Evolutionary conservation across 805 yeast species (phyloP).

Genomic region (Candida yuanshanica): DNA sequence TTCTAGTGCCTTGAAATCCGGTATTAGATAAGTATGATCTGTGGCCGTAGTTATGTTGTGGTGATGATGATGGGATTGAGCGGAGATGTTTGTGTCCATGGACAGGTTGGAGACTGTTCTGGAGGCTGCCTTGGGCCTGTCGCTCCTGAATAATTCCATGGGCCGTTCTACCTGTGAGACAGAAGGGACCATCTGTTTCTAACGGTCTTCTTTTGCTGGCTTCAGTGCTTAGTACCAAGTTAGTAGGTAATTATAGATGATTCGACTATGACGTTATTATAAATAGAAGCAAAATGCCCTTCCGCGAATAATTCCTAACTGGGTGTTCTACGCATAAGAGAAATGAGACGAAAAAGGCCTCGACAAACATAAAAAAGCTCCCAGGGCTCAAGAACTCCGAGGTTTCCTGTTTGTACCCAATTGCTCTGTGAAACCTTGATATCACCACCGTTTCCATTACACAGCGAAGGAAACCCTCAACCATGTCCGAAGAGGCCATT

Average conservation of each 20-base stretch:
- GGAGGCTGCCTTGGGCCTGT: neutral
- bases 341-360: too few species aligned
- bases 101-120: neutral
- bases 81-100: neutral
- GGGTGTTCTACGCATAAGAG: too few species aligned
- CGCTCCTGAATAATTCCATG: neutral
- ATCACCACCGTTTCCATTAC: neutral
- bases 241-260: too few species aligned
- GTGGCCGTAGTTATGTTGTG: neutral
- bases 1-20: constrained; percentile 52
- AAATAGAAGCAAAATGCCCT: too few species aligned
- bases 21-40: constrained; percentile 33
- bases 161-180: too few species aligned
- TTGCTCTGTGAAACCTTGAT: too few species aligned
- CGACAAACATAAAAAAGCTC: neutral
- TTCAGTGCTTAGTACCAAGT: too few species aligned
- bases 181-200: too few species aligned
- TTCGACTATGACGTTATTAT: too few species aligned
- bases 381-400: neutral
- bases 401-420: too few species aligned
- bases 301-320: too few species aligned
- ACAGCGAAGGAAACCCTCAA: neutral
- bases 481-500: constrained; percentile 34
- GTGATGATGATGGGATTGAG: neutral
- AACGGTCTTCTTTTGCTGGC: too few species aligned